These are phyloP conservation scores for Solanum medicagineum DNA, from an alignment of 257 asterid species.

Conservation along the genomic window DNA sequence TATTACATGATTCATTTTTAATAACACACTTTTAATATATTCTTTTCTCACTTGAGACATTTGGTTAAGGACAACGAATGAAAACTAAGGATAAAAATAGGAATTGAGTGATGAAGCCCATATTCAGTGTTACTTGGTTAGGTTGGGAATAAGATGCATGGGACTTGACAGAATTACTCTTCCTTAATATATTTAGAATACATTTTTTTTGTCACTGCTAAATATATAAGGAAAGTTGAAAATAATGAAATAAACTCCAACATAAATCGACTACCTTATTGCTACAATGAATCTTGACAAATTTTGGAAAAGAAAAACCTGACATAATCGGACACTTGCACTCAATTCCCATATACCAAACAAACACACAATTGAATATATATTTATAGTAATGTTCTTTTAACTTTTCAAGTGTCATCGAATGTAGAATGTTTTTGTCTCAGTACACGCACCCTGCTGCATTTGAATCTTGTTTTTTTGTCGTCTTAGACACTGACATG, in stretches of 20 bases:
- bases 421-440: background rate
- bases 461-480: background rate
- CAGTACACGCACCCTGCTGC: background rate
- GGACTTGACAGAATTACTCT: background rate
- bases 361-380: background rate
- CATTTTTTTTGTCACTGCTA: background rate
- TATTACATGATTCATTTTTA: background rate
- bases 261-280: background rate
- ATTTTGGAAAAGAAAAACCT: background rate
- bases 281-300: background rate
- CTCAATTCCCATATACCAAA: background rate
- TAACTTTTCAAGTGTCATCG: background rate
- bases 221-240: background rate
- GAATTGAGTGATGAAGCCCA: background rate
- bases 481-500: background rate
- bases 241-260: background rate
- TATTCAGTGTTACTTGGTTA: background rate
- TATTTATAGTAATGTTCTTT: background rate
- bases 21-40: background rate
- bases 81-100: background rate
- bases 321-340: background rate
- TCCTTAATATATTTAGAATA: background rate
- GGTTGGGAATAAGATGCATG: background rate
- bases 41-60: too few relatives aligned
- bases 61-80: too few relatives aligned